Base-by-base conservation (phyloP, 2,329 filamentous ascomycete genomes). In the Penicillium sp. region DNA sequence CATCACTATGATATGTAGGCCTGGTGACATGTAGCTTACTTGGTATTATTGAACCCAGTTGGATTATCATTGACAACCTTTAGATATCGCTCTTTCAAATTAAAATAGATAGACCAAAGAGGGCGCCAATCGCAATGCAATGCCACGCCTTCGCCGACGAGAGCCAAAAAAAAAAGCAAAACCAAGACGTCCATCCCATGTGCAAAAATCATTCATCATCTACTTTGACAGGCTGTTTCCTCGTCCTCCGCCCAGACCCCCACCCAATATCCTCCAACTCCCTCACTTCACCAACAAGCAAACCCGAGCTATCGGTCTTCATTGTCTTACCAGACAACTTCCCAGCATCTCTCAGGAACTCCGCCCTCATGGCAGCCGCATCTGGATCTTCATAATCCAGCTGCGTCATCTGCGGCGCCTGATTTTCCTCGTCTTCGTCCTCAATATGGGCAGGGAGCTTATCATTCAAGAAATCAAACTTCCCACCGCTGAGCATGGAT, bases 361-460 rank as follows among this genome's bases (percentile, higher is more conserved):
- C 76, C 31, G 79, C 77, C n/a, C 76, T 76, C 59, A 79, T 78
- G 47, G 75, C 75, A 12, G 75, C 72, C 2, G 77, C 77, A 40
- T 81, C 72, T 1, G 71, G 66, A 52, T 75, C 73, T 50, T 75
- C 72, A 49, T 75, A 76, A 26, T 71, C 70, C 17, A 76, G 58
- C 56, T 75, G 73, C 6, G 73, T 75, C 69, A 74, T 69, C 13
- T 64, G 64, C 13, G 71, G 69, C 7, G 63, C 59, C 47, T 70
- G 64, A 10, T 67, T 57, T 41, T 64, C 66, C 45, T 67, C 65
- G 10, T 65, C 57, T 34, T 66, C 63, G 13, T 61, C 54, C 10
- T 59, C 53, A 8, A 50, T 48, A n/a, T 50, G 55, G 10, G 57
- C 54, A 17, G 58, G 55, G 17, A 56, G 52, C 40, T 54, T 52